Evolutionary conservation across 2,329 filamentous ascomycete genomes (phyloP).

Genomic region (Fusarium hainanense): DNA sequence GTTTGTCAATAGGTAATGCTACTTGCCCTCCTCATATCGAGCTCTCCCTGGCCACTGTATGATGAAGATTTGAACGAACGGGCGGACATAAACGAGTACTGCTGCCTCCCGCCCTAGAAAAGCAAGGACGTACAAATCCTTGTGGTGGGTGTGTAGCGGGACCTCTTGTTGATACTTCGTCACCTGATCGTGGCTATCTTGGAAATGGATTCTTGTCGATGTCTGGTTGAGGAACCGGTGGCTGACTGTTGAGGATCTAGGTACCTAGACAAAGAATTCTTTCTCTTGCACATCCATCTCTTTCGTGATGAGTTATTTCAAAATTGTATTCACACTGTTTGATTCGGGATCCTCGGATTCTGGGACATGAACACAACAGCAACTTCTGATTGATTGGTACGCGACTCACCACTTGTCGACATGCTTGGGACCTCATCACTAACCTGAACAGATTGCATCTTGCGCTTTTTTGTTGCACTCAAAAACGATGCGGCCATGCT

Average conservation of each 20-base stretch:
- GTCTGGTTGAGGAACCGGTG: constrained; percentile 33
- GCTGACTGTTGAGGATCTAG: constrained; percentile 51
- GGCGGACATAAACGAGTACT: constrained; percentile 74
- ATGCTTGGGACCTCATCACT: constrained; percentile 3
- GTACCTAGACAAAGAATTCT: constrained; percentile 48
- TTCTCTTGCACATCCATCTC: constrained; percentile 33
- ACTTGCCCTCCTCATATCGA: constrained; percentile 13
- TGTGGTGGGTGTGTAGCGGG: constrained; percentile 62
- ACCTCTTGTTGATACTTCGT: constrained; percentile 74
- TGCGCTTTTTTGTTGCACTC: not conserved
- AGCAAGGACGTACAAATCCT: constrained; percentile 71
- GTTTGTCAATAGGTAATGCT: constrained; percentile 56
- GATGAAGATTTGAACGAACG: constrained; percentile 77
- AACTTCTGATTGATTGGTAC: constrained; percentile 66
- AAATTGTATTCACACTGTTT: constrained; percentile 70
- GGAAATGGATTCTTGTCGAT: constrained; percentile 46
- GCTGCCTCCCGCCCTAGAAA: constrained; percentile 60
- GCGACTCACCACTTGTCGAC: not conserved
- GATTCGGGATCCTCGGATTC: constrained; percentile 57
- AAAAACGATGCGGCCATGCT: constrained; percentile 20
- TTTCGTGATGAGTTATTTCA: constrained; percentile 60
- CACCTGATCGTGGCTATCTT: constrained; percentile 65
- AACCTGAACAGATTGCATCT: constrained; percentile 25
- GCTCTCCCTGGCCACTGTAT: constrained; percentile 52
- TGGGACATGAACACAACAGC: constrained; percentile 64